These are phyloP conservation scores for Tulasnella sp. DNA, from an alignment of 768 basidiomycete species.

Conservation along the genomic window DNA sequence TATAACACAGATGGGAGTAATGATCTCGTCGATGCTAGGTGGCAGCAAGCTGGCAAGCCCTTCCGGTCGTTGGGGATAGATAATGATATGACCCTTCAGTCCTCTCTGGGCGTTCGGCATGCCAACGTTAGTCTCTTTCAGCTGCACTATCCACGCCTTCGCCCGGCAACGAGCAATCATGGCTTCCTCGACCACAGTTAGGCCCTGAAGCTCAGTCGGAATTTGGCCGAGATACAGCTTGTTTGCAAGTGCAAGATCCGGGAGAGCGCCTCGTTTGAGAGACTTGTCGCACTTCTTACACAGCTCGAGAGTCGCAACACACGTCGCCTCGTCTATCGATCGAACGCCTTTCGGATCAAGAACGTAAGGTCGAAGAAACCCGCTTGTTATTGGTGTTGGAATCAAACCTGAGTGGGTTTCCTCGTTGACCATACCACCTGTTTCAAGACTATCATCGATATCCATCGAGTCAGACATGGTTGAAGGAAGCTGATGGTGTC, in stretches of 20 bases:
- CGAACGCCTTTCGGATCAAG: neutral
- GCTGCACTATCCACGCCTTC: neutral
- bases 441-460: neutral
- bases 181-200: neutral
- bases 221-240: neutral
- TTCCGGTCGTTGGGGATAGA: neutral
- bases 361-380: neutral
- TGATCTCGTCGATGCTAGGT: neutral
- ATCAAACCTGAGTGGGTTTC: neutral
- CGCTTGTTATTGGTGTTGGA: neutral
- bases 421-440: neutral
- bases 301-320: neutral
- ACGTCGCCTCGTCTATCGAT: neutral
- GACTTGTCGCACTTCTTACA: neutral
- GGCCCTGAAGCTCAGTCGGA: neutral
- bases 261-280: neutral
- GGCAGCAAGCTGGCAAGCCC: neutral
- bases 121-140: neutral
- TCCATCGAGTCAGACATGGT: slow-evolving; percentile 16
- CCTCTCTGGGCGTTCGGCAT: neutral
- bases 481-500: no score
- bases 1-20: neutral
- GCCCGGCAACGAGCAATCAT: neutral
- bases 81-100: neutral
- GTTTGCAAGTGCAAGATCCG: neutral